These are phyloP conservation scores for Podaxis pistillaris DNA, from an alignment of 768 basidiomycete species.

Conservation along the genomic window DNA sequence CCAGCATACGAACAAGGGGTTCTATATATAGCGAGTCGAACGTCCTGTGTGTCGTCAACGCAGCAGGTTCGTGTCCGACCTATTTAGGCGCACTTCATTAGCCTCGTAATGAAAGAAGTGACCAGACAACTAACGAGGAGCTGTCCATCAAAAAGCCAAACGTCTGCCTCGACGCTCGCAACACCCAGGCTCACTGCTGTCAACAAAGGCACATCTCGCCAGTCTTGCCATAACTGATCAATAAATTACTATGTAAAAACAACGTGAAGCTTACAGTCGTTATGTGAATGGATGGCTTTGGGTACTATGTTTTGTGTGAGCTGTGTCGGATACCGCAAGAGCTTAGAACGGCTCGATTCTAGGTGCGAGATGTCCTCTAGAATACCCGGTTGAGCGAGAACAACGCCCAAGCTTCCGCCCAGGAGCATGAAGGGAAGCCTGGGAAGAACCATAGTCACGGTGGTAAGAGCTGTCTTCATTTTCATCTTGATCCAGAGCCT, in stretches of 20 bases:
- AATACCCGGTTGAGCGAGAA: slow-evolving; percentile 3
- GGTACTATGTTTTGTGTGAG: slow-evolving; percentile 47
- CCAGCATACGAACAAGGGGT: slow-evolving; percentile 41
- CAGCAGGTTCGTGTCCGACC: slow-evolving; percentile 46
- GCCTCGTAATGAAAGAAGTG: neutral
- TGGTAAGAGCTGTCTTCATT: neutral
- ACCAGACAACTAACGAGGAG: slow-evolving; percentile 33
- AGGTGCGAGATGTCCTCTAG: slow-evolving; percentile 18
- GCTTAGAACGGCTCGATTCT: slow-evolving; percentile 33
- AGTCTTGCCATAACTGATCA: slow-evolving; percentile 31
- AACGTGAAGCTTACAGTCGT: slow-evolving; percentile 40
- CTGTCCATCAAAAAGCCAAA: slow-evolving; percentile 44
- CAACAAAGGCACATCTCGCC: slow-evolving; percentile 50
- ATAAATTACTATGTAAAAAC: neutral
- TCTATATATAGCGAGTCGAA: slow-evolving; percentile 48
- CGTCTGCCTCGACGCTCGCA: slow-evolving; percentile 53
- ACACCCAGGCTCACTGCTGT: slow-evolving; percentile 49
- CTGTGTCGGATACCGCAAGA: slow-evolving; percentile 44
- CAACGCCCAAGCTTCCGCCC: neutral
- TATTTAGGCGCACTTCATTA: slow-evolving; percentile 17
- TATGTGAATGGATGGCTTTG: slow-evolving; percentile 52
- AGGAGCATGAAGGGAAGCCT: neutral
- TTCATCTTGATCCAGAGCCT: neutral
- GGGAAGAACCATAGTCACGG: neutral
- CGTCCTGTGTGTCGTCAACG: slow-evolving; percentile 41